Evolutionary conservation across 306 rosid genomes (phyloP).

Genomic region (Canavalia ensiformis): DNA sequence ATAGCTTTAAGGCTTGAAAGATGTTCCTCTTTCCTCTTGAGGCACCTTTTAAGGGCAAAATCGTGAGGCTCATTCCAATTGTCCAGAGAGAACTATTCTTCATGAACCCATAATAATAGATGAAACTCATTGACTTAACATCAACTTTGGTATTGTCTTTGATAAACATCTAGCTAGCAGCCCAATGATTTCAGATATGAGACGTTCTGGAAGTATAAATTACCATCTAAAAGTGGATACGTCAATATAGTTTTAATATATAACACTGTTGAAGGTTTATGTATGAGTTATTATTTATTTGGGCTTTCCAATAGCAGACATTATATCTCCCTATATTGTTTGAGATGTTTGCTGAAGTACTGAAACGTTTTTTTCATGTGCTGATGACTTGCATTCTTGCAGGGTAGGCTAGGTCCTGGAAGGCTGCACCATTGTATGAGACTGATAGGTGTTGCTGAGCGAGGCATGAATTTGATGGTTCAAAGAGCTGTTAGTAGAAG

Average conservation of each 20-base stretch:
- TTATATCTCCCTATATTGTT: conserved; percentile 8
- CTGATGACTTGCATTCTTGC: conserved; percentile 46
- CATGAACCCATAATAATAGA: conserved; percentile 1
- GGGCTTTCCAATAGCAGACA: conserved; percentile 6
- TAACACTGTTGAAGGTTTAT: background rate
- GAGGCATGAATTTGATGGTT: conserved; percentile 87
- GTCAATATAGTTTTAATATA: background rate
- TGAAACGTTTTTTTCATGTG: conserved; percentile 8
- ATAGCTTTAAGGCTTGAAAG: background rate
- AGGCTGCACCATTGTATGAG: conserved; percentile 99
- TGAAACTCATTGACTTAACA: background rate
- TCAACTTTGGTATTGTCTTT: background rate
- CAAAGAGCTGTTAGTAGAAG: conserved; percentile 87
- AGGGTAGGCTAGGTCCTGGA: conserved; percentile 99
- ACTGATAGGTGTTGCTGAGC: conserved; percentile 90
- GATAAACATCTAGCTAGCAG: background rate
- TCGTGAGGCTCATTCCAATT: background rate
- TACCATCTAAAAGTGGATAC: background rate
- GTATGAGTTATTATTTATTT: background rate
- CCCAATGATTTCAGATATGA: background rate
- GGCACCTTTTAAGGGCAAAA: background rate
- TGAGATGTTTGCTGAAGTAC: conserved; percentile 32
- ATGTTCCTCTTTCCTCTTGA: background rate
- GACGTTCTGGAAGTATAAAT: background rate
- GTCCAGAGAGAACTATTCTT: background rate